A percentile compares a stretch with the other conserved stretches of the same genome.
These are phyloP conservation scores for Neurospora intermedia DNA, from an alignment of 495 filamentous ascomycete species.

Conservation along the genomic window DNA sequence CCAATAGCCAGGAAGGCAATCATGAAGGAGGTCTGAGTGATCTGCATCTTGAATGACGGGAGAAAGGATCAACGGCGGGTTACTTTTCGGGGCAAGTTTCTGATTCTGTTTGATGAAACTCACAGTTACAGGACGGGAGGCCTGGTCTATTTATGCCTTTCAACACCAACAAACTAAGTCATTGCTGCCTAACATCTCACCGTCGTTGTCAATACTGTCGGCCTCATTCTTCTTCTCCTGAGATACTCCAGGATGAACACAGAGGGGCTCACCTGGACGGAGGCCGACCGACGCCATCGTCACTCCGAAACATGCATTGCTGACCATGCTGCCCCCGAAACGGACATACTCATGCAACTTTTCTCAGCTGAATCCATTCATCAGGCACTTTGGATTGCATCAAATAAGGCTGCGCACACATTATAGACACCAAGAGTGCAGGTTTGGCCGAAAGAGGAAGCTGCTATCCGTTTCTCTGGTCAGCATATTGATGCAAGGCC, in stretches of 20 bases:
- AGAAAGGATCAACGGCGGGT: neutral
- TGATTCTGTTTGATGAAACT: neutral
- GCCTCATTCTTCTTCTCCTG: neutral
- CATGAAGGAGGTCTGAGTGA: neutral
- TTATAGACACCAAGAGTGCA: neutral
- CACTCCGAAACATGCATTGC: neutral
- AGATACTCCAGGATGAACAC: neutral
- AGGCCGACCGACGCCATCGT: neutral
- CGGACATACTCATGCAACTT: neutral
- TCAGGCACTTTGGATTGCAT: neutral
- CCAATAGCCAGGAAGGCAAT: constrained; percentile 1
- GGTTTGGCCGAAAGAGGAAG: neutral
- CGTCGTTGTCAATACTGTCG: neutral
- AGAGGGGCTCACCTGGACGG: neutral
- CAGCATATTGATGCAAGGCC: neutral
- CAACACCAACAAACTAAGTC: neutral
- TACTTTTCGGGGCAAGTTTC: neutral
- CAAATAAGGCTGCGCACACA: neutral
- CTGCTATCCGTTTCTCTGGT: neutral
- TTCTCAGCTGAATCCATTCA: neutral
- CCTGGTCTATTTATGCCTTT: neutral
- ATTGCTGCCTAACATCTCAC: neutral
- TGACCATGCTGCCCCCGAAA: neutral
- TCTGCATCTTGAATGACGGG: neutral
- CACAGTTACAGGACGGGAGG: neutral